These are phyloP conservation scores for Incumbomyces lentus DNA, from an alignment of 2,329 filamentous ascomycete species.

Conservation along the genomic window DNA sequence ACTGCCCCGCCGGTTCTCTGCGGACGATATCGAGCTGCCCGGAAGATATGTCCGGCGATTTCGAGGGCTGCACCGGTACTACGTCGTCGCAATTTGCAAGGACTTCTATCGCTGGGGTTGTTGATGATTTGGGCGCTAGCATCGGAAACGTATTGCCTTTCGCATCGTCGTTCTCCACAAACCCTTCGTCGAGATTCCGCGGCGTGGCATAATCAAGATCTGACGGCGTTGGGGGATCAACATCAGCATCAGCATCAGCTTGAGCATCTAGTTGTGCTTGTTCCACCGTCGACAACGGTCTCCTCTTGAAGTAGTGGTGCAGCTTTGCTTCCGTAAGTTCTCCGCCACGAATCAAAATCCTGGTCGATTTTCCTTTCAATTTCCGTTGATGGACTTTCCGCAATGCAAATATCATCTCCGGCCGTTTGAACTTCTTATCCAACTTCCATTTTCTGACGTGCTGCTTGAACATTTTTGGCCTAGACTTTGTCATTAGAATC, in stretches of 20 bases:
- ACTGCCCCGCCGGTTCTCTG: background rate
- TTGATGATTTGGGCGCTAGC: background rate
- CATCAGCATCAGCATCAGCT: background rate
- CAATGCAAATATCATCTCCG: background rate
- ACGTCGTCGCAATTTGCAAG: background rate
- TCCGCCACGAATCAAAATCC: background rate
- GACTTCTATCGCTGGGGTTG: background rate
- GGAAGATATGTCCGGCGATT: background rate
- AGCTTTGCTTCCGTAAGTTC: background rate
- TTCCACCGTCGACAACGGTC: background rate
- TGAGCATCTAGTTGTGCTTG: background rate
- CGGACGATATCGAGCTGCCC: background rate
- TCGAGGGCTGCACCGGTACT: background rate
- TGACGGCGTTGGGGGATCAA: background rate
- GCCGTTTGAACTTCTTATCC: slow-evolving; percentile 1
- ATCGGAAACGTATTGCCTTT: background rate
- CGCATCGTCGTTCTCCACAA: background rate
- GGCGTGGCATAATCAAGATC: background rate
- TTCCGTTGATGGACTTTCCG: background rate
- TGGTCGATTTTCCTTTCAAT: background rate
- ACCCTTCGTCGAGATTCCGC: background rate
- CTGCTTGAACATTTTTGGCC: slow-evolving; percentile 1
- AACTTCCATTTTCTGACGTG: background rate
- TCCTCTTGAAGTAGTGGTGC: background rate
- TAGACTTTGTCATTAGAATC: background rate